Conservation (phyloP, 2,329 filamentous ascomycete genomes). For the Diplodia corticola region DNA sequence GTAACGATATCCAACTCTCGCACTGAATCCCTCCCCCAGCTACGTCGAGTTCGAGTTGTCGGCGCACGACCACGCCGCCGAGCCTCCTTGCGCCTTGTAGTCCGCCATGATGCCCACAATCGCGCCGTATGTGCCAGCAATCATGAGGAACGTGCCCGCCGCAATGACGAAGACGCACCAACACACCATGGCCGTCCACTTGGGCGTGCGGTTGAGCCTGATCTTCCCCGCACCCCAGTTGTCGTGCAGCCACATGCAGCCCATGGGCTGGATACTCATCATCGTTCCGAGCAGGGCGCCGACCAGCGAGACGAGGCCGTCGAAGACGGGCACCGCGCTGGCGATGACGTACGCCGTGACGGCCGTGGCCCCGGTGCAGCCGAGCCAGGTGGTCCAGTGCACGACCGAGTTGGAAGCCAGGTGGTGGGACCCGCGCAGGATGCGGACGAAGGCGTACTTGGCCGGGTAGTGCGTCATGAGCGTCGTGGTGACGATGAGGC, state of each 20-base stretch:
- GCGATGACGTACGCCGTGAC: slow-evolving; percentile 47
- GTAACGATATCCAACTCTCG: too few species aligned
- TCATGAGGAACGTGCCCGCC: background rate
- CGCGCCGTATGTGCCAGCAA: background rate
- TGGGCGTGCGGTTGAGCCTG: background rate
- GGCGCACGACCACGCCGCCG: slow-evolving; percentile 10
- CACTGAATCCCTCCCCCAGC: background rate
- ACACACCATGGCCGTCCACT: background rate
- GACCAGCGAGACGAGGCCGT: slow-evolving; percentile 55
- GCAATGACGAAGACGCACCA: slow-evolving; percentile 7
- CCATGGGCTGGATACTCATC: slow-evolving; percentile 57
- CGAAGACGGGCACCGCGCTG: slow-evolving; percentile 56
- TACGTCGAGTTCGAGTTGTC: slow-evolving; percentile 13
- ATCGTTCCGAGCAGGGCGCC: slow-evolving; percentile 55
- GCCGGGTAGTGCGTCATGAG: slow-evolving; percentile 55
- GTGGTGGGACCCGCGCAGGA: slow-evolving; percentile 50
- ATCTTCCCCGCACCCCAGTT: slow-evolving; percentile 1
- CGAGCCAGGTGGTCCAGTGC: slow-evolving; percentile 52
- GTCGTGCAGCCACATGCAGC: slow-evolving; percentile 54
- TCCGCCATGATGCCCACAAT: slow-evolving; percentile 5
- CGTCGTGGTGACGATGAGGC: slow-evolving; percentile 52
- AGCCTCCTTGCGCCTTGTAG: background rate
- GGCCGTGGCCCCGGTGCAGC: slow-evolving; percentile 50
- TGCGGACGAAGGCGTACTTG: slow-evolving; percentile 54
- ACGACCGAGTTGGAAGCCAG: slow-evolving; percentile 50